Conservation (phyloP, 139 green algal genomes). For the Choricystis sp. region DNA sequence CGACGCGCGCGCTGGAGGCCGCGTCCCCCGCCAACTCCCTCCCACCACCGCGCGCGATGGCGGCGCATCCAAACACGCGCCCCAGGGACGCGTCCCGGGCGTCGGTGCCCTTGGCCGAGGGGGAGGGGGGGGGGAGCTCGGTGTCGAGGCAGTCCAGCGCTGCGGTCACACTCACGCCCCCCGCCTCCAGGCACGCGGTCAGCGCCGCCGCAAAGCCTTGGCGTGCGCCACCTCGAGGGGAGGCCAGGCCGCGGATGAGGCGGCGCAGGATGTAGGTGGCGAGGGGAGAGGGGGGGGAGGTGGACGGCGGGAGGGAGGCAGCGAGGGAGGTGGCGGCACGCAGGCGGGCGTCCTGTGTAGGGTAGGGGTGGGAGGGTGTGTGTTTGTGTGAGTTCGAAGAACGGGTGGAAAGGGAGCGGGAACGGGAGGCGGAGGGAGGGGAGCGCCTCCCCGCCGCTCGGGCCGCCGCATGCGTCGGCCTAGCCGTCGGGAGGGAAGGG, state of each 20-base stretch:
- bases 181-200: constrained; percentile 18
- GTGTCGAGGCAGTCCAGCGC: neutral
- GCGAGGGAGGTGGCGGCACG: neutral
- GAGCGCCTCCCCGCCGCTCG: constrained; percentile 10
- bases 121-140: neutral
- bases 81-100: constrained; percentile 47
- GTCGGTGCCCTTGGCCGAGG: constrained; percentile 17
- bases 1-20: constrained; percentile 2
- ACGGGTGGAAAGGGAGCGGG: constrained; percentile 5
- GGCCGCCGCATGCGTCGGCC: neutral
- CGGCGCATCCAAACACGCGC: constrained; percentile 43
- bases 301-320: neutral
- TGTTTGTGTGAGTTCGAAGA: neutral
- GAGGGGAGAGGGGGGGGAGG: neutral
- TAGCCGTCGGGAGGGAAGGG: neutral
- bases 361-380: neutral
- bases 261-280: constrained; percentile 52
- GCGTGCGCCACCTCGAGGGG: constrained; percentile 39
- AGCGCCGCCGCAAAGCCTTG: constrained; percentile 69
- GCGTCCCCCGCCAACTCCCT: neutral
- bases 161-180: neutral
- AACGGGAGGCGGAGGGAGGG: constrained; percentile 31
- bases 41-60: constrained; percentile 27
- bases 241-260: constrained; percentile 46
- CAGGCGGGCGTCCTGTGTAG: neutral